Evolutionary conservation across 2,329 filamentous ascomycete species (phyloP).

Genomic region (Aureobasidium leucospermi): DNA sequence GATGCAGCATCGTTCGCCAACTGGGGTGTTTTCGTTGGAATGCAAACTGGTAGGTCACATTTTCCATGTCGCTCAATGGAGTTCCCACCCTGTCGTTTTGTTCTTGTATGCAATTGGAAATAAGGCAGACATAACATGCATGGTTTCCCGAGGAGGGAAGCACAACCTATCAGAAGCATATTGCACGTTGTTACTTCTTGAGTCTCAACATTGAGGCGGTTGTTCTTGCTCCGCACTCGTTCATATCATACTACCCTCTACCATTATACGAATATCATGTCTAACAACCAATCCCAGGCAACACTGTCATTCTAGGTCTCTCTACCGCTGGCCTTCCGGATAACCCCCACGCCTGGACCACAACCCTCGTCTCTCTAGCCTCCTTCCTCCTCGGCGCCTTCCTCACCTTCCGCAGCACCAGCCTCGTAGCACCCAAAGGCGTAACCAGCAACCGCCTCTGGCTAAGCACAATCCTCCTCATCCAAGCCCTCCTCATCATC

Average conservation of each 20-base stretch:
- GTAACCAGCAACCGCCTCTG: conserved; percentile 26
- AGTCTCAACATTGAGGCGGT: too few relatives aligned
- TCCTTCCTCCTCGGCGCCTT: conserved; percentile 50
- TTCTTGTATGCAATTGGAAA: neutral
- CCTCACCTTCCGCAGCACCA: conserved; percentile 34
- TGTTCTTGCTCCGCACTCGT: neutral
- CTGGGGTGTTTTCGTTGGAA: conserved; percentile 44
- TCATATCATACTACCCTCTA: neutral
- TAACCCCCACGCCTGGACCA: conserved; percentile 47
- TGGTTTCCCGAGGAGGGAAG: neutral
- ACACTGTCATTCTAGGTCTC: conserved; percentile 57
- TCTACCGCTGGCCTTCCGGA: conserved; percentile 47
- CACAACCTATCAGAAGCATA: neutral
- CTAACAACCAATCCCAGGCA: conserved; percentile 34
- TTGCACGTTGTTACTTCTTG: neutral
- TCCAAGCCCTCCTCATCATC: conserved; percentile 46
- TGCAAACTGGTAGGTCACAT: conserved; percentile 42
- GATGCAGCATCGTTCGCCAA: conserved; percentile 43
- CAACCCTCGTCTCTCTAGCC: conserved; percentile 46
- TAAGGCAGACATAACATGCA: neutral
- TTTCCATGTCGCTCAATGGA: neutral
- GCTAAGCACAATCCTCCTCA: conserved; percentile 44
- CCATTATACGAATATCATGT: neutral
- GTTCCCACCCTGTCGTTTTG: neutral
- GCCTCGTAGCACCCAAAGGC: conserved; percentile 31